Percentiles rank a stretch among this genome's conserved stretches.
These are phyloP conservation scores for Termitomyces sp. DNA, from an alignment of 768 basidiomycete genomes.

Conservation along the genomic window DNA sequence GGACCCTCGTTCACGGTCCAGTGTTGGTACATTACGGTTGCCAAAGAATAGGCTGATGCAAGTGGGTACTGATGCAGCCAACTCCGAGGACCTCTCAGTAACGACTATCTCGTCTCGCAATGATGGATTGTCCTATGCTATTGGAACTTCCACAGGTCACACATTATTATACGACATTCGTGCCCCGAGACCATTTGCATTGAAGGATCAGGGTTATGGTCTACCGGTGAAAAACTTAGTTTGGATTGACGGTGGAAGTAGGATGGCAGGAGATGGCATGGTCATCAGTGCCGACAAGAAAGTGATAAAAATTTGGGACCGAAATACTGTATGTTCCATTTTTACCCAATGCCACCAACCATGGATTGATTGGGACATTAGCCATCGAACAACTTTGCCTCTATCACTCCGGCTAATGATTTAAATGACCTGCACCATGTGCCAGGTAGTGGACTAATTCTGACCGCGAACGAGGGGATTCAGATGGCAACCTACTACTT, in stretches of 20 bases:
- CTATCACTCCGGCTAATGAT: constrained; percentile 86
- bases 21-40: constrained; percentile 64
- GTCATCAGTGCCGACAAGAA: constrained; percentile 93
- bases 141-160: constrained; percentile 94
- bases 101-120: constrained; percentile 81
- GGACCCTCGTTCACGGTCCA: constrained; percentile 82
- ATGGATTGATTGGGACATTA: constrained; percentile 23
- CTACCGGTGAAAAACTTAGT: constrained; percentile 76
- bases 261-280: constrained; percentile 83
- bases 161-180: constrained; percentile 93
- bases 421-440: constrained; percentile 90
- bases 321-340: constrained; percentile 55
- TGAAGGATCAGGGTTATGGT: constrained; percentile 97
- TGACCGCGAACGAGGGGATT: constrained; percentile 95
- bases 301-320: constrained; percentile 97
- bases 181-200: constrained; percentile 71
- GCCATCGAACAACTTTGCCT: constrained; percentile 84
- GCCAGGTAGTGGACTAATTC: constrained; percentile 80
- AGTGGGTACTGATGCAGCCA: constrained; percentile 23
- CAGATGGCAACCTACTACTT: constrained; percentile 94
- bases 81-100: constrained; percentile 43
- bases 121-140: constrained; percentile 90
- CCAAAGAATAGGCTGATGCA: constrained; percentile 49
- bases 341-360: background rate
- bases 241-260: constrained; percentile 86